Conservation (phyloP, 1,284 basidiomycete species). For the Mycena citricolor region DNA sequence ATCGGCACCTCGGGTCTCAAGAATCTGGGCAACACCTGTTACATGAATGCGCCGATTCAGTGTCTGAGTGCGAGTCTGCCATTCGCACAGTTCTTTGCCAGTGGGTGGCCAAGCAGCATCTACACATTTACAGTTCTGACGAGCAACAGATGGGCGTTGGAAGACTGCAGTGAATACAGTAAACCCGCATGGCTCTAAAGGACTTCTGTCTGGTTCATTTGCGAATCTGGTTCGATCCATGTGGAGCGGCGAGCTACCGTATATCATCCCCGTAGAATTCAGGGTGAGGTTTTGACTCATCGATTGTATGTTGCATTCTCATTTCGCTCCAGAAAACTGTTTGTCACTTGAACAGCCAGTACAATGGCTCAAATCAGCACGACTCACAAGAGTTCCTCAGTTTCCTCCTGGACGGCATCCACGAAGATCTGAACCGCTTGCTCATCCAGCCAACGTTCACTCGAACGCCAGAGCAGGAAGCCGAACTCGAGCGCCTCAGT, state of each 20-base stretch:
- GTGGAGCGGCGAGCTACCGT: constrained; percentile 86
- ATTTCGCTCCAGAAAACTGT: constrained; percentile 13
- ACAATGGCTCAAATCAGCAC: constrained; percentile 91
- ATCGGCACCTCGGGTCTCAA: constrained; percentile 87
- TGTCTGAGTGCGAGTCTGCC: constrained; percentile 92
- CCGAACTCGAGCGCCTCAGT: constrained; percentile 83
- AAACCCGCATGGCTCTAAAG: constrained; percentile 90
- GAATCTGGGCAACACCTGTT: constrained; percentile 98
- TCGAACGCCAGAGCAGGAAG: constrained; percentile 83
- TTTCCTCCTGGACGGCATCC: constrained; percentile 92
- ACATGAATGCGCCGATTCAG: constrained; percentile 98
- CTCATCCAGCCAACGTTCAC: constrained; percentile 73
- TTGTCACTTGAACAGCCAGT: constrained; percentile 76
- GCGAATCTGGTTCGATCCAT: constrained; percentile 82
- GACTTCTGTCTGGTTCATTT: constrained; percentile 81
- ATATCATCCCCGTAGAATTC: constrained; percentile 84
- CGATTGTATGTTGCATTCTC: neutral
- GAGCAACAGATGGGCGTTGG: constrained; percentile 75
- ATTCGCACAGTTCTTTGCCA: constrained; percentile 87
- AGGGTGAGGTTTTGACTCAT: constrained; percentile 59
- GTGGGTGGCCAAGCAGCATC: constrained; percentile 44
- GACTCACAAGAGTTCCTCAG: constrained; percentile 97
- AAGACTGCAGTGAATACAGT: constrained; percentile 84
- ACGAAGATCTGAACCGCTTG: constrained; percentile 94
- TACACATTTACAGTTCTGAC: constrained; percentile 5